These are phyloP conservation scores for Beta vulgaris DNA, from an alignment of 148 eudicot genomes.

Conservation along the genomic window DNA sequence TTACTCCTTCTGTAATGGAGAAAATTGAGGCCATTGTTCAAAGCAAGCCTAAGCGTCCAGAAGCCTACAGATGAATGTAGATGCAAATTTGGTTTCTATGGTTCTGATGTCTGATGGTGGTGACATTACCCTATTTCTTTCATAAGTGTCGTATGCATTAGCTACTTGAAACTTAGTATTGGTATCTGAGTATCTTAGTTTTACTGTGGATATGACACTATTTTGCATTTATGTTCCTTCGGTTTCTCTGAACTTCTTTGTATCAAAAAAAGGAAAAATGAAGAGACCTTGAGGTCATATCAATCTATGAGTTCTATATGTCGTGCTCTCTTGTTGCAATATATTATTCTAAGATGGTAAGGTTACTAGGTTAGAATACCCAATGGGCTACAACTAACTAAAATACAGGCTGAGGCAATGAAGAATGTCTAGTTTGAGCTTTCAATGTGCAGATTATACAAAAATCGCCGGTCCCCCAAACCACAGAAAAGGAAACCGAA, in stretches of 20 bases:
- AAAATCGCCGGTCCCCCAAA: no score
- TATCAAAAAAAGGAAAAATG: no score
- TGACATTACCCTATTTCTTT: neutral
- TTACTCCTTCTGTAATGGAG: constrained; percentile 71
- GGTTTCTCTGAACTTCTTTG: neutral
- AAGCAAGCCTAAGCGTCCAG: constrained; percentile 87
- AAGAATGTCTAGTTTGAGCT: no score
- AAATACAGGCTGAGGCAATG: no score
- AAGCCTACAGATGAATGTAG: constrained; percentile 57
- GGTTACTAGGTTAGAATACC: no score
- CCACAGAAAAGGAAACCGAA: no score
- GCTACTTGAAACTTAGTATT: neutral
- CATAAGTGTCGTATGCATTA: neutral
- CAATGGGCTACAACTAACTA: no score
- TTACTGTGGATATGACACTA: neutral
- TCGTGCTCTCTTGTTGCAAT: no score
- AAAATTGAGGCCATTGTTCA: constrained; percentile 84
- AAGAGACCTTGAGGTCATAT: no score
- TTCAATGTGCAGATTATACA: no score
- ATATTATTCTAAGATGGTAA: no score
- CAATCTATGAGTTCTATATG: no score
- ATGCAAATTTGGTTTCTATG: neutral
- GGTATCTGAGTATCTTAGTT: constrained; percentile 7
- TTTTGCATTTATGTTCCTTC: neutral
- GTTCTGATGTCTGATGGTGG: neutral